Conservation (phyloP, 345 rosid genomes). For the Pistacia atlantica region DNA sequence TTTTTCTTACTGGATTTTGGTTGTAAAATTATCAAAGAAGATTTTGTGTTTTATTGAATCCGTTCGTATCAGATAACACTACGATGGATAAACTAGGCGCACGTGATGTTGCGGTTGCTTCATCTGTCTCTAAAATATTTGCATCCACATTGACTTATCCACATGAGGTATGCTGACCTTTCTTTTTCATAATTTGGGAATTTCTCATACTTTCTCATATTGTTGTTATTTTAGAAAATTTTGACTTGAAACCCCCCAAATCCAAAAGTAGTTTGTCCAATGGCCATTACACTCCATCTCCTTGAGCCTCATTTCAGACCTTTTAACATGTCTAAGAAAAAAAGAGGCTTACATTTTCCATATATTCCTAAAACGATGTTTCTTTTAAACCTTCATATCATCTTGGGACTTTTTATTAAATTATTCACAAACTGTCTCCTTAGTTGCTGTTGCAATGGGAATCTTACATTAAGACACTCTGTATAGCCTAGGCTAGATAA, state of each 20-base stretch:
- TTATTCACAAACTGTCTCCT: background rate
- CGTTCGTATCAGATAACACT: constrained; percentile 48
- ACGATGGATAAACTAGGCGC: constrained; percentile 69
- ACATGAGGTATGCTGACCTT: constrained; percentile 61
- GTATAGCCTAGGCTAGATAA: background rate
- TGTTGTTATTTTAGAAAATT: background rate
- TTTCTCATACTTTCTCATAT: background rate
- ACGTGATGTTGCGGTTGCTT: constrained; percentile 82
- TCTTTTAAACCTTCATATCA: background rate
- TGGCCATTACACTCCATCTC: background rate
- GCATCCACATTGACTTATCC: constrained; percentile 93
- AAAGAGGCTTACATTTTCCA: background rate
- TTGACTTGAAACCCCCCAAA: background rate
- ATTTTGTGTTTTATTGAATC: constrained; percentile 6
- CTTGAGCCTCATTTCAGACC: background rate
- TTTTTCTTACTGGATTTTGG: background rate
- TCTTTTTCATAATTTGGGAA: background rate
- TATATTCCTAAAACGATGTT: background rate
- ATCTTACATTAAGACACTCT: background rate
- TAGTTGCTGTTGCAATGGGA: background rate
- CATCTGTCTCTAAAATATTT: constrained; percentile 84
- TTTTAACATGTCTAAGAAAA: background rate
- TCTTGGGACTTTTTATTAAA: background rate
- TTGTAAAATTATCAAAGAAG: background rate
- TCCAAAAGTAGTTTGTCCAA: background rate